Conservation (phyloP, 2,329 filamentous ascomycete species). For the Aspergillus versicolor region DNA sequence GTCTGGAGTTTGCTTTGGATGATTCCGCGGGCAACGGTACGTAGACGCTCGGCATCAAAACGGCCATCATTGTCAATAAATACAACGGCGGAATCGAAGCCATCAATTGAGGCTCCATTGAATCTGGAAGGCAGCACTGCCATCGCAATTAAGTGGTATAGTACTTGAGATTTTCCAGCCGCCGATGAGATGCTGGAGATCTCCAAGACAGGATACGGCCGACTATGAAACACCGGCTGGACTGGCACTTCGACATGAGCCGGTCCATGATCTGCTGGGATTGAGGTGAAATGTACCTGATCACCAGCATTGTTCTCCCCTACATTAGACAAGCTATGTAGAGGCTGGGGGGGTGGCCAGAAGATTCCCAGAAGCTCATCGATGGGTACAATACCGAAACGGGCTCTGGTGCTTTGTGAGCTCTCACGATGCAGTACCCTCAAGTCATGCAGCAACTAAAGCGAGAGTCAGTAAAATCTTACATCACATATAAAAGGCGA, state of each 20-base stretch:
- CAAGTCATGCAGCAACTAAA: conserved; percentile 32
- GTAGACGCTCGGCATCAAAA: conserved; percentile 53
- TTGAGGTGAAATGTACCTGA: neutral
- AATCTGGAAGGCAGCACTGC: conserved; percentile 50
- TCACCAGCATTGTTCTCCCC: neutral
- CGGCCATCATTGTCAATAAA: conserved; percentile 57
- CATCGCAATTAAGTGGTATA: conserved; percentile 56
- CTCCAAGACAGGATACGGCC: conserved; percentile 48
- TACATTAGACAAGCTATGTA: neutral
- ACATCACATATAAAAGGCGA: neutral
- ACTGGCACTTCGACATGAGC: neutral
- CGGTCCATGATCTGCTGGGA: neutral
- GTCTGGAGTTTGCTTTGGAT: conserved; percentile 18
- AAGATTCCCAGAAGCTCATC: conserved; percentile 46
- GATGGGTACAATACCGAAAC: conserved; percentile 47
- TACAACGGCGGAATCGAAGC: conserved; percentile 52
- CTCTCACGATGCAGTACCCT: conserved; percentile 24
- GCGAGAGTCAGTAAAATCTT: neutral
- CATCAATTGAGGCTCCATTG: conserved; percentile 36
- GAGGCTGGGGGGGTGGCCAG: conserved; percentile 22
- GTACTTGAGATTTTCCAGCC: conserved; percentile 58
- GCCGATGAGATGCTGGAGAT: conserved; percentile 52
- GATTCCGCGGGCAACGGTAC: conserved; percentile 27
- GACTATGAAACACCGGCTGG: conserved; percentile 4
- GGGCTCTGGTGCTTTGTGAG: conserved; percentile 9